Conservation (phyloP, 345 rosid genomes). For the Eucalyptus sp. region DNA sequence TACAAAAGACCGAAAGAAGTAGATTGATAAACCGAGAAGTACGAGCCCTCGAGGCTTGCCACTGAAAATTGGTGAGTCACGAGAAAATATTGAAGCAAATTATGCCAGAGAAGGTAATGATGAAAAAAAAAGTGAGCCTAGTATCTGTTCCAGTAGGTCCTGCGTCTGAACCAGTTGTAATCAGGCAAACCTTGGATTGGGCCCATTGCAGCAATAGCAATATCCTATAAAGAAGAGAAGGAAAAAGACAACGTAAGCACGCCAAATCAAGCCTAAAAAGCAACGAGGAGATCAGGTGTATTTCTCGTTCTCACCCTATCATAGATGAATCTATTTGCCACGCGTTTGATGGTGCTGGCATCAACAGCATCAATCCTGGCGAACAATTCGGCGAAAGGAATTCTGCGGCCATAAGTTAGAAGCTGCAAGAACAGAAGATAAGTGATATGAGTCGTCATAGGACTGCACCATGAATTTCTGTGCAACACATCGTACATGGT, state of each 20-base stretch:
- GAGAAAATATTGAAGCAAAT: not conserved
- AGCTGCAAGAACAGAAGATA: constrained; percentile 34
- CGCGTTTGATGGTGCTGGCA: constrained; percentile 75
- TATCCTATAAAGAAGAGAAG: constrained; percentile 38
- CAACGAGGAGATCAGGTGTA: not conserved
- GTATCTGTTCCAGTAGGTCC: constrained; percentile 96
- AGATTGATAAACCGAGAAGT: not conserved
- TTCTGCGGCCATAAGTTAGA: constrained; percentile 92
- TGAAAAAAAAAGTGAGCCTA: constrained; percentile 2
- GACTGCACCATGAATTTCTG: not conserved
- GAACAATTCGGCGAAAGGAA: constrained; percentile 76
- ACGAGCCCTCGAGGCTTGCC: not conserved
- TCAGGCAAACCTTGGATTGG: constrained; percentile 85
- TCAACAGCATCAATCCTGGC: constrained; percentile 95
- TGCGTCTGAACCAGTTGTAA: constrained; percentile 99
- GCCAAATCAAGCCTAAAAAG: not conserved
- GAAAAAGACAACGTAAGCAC: not conserved
- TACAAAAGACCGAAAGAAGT: not conserved
- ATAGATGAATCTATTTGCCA: constrained; percentile 77
- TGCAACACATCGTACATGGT: not conserved
- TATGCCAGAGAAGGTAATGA: not conserved
- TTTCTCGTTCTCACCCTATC: constrained; percentile 46
- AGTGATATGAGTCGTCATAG: not conserved
- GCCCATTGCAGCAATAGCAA: constrained; percentile 93
- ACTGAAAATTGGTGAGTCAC: not conserved